Evolutionary conservation across 2,329 filamentous ascomycete species (phyloP), one percentile per base, ranked within the genome.

Genomic region (Aspergillus tanneri): DNA sequence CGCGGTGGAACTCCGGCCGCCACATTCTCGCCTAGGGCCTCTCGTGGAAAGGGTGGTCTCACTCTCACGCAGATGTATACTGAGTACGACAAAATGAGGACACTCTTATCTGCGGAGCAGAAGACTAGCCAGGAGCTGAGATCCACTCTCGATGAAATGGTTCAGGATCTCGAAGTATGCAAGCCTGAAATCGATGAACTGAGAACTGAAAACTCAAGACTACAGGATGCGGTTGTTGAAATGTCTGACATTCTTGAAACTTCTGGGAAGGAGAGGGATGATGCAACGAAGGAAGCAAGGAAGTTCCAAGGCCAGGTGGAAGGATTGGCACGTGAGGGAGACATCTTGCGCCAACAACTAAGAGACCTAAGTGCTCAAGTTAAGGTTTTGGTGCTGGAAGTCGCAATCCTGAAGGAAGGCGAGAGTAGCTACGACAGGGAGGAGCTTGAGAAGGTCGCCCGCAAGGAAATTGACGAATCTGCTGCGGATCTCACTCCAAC

Each of bases 331-430:
- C 78, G 76, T 37, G 90, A 97, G 70, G 79, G 81, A 24, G 85
- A 87, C 51, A 88, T 96, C 30, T 76, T 95, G 19, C 86, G 87
- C 43, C 88, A 90, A 56, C 90, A 96, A 66, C 77, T 97, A 7
- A 87, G 92, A 25, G 93, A 97, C 67, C 79, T 95, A 16, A 90
- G 90, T 60, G 85, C 87, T 1, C 91, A 99, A 68, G 83, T 96
- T 55, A 95, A 95, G 67, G 85, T 95, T 64, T 80, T 99, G 5
- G 79, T 96, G 4, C 88, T 95, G 69, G 92, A 96, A 68, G 80
- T 90, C 48, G 86, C 95, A 61, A 84, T 88, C 16, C 50, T 69
- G 47, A 83, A 85, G 46, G 88, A 96, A 61, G 87, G 88, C 67
- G 92, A 91, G 19, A 72, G 87, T 38, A 84, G 86, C 0, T 85